Evolutionary conservation across 768 basidiomycete genomes (phyloP), one percentile per base, ranked within the genome.

Genomic region (Hygrocybe punicea): DNA sequence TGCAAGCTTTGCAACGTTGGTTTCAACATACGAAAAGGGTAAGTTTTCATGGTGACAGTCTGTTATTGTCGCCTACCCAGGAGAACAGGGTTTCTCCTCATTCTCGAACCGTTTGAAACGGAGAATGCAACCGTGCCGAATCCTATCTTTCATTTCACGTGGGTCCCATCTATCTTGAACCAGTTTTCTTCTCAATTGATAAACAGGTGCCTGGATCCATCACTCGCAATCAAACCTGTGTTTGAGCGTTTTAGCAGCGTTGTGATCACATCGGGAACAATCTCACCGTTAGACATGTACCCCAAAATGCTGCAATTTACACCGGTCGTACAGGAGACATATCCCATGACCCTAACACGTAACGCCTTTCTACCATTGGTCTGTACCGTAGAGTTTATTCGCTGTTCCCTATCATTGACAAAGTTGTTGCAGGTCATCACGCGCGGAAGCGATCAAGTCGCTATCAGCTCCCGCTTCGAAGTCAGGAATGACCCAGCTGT

Each of bases 241-340:
- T 98, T 99, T 68, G 97, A 99, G 67, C 89, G 94, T 29, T 99
- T 98, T 69, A 95, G 92, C 69, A 93, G 90, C 59, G 97, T 99
- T 19, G 93, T 99, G 61, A 99, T 99, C 69, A 99, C 97, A 0
- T 98, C 94, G 4, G 97, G 97, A 64, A 99, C 97, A 10, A 93
- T 99, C 64, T 98, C 95, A 1, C 97, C 97, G 2, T 73, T 99
- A 57, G 97, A 99, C 73, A 99, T 99, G 97, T 99, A 99, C 71
- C 97, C 97, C 11, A 99, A 98, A 74, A 99, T 99, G 91, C 80
- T 99, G 29, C 93, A 94, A 63, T 99, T 99, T 72, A 92, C 91
- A 16, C 95, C 97, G 2, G 94, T 96, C 17, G 91, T 98, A 6
- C 91, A 94, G 74, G 95, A 98, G 71, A 92, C 91, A 1, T 99